A percentile compares a stretch with the other conserved stretches of the same genome.
These are phyloP conservation scores for Periconia sp. DNA, from an alignment of 2,329 filamentous ascomycete species.

Conservation along the genomic window DNA sequence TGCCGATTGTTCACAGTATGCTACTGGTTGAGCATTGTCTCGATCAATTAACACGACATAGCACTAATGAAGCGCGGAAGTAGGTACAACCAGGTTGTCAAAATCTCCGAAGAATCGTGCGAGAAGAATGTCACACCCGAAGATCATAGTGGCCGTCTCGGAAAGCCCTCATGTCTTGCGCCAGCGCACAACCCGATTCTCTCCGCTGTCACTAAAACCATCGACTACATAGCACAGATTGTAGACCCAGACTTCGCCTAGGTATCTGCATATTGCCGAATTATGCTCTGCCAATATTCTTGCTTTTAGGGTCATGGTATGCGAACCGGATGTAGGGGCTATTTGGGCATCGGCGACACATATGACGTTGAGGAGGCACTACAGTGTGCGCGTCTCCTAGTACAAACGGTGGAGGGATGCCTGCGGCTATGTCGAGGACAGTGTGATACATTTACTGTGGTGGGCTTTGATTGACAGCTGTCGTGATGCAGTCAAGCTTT, in stretches of 20 bases:
- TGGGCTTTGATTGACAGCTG: slow-evolving; percentile 28
- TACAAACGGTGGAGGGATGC: neutral
- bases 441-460: neutral
- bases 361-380: slow-evolving; percentile 11
- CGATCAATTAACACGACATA: slow-evolving; percentile 5
- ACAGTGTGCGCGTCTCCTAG: neutral
- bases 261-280: no score
- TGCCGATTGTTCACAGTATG: no score
- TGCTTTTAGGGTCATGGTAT: slow-evolving; percentile 10
- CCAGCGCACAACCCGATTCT: neutral
- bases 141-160: neutral
- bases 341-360: slow-evolving; percentile 17
- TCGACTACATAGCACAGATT: neutral
- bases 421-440: neutral
- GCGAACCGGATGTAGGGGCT: slow-evolving; percentile 7
- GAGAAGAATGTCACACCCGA: slow-evolving; percentile 1
- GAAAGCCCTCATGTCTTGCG: neutral
- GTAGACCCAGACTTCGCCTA: no score
- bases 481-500: slow-evolving; percentile 39
- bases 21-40: slow-evolving; percentile 9
- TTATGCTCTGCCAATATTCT: no score
- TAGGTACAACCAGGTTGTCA: slow-evolving; percentile 32
- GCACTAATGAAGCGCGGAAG: slow-evolving; percentile 2
- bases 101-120: slow-evolving; percentile 20
- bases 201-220: neutral